Conservation (phyloP, 331 rosid genomes). For the Acacia concinna region DNA sequence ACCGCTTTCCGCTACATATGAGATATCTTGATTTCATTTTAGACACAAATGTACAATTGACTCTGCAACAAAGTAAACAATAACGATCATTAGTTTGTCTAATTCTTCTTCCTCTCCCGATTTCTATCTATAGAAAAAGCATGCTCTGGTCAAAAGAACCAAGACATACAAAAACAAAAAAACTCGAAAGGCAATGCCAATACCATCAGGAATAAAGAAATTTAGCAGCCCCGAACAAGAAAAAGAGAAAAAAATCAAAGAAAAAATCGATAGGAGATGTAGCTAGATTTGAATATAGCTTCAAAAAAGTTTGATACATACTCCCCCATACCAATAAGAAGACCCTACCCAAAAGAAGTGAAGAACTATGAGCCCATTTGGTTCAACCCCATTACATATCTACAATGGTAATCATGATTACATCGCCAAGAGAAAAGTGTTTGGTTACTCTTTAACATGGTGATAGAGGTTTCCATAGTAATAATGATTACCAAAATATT, state of each 20-base stretch:
- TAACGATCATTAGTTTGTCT: constrained; percentile 25
- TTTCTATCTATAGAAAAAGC: neutral
- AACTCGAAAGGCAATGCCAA: constrained; percentile 3
- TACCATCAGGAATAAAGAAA: neutral
- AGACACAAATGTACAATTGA: constrained; percentile 43
- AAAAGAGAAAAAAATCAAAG: neutral
- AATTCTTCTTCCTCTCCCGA: neutral
- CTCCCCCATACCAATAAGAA: neutral
- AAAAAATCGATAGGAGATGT: neutral
- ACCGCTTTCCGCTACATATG: constrained; percentile 42
- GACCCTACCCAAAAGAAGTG: neutral
- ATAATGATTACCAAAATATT: too few species aligned
- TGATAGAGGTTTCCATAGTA: too few species aligned
- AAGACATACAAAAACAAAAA: neutral
- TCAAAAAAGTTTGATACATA: neutral
- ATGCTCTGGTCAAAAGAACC: constrained; percentile 19
- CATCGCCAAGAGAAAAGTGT: too few species aligned
- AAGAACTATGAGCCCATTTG: too few species aligned
- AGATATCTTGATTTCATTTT: constrained; percentile 36
- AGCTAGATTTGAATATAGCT: neutral
- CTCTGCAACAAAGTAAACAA: constrained; percentile 45
- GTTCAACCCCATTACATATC: too few species aligned
- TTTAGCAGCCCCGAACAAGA: neutral
- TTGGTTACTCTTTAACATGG: too few species aligned
- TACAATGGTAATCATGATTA: too few species aligned